These are phyloP conservation scores for Myriangium duriaei DNA, from an alignment of 2,329 filamentous ascomycete genomes.

Conservation along the genomic window DNA sequence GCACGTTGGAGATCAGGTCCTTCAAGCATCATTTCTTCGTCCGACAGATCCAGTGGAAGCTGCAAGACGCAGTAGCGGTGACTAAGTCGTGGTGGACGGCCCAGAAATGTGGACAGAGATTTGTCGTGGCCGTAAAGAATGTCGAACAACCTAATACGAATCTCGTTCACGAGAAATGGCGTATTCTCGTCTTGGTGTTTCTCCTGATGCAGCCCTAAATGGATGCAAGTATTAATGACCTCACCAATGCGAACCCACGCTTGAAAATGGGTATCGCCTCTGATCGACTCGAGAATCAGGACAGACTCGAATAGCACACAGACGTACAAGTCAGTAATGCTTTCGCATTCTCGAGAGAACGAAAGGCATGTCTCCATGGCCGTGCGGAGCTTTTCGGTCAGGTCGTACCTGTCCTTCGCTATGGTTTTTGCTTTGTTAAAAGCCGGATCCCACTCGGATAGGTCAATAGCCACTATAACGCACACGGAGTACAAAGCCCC, in stretches of 20 bases:
- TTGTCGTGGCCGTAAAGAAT: slow-evolving; percentile 23
- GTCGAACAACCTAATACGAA: slow-evolving; percentile 23
- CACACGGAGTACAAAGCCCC: slow-evolving; percentile 28
- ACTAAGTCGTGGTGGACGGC: slow-evolving; percentile 9
- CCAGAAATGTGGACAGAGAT: slow-evolving; percentile 21
- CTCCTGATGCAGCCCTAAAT: slow-evolving; percentile 24
- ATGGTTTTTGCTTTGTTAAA: slow-evolving; percentile 11
- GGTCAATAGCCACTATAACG: slow-evolving; percentile 23
- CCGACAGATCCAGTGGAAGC: slow-evolving; percentile 42
- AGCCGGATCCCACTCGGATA: slow-evolving; percentile 24
- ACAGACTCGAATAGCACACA: slow-evolving; percentile 23
- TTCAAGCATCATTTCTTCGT: slow-evolving; percentile 36
- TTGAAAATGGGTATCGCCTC: slow-evolving; percentile 18
- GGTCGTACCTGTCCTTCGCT: slow-evolving; percentile 2
- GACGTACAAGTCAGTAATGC: slow-evolving; percentile 22
- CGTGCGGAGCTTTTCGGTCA: slow-evolving; percentile 5
- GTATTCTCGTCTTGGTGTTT: slow-evolving; percentile 20
- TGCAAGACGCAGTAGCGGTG: slow-evolving; percentile 43
- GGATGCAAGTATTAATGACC: slow-evolving; percentile 22
- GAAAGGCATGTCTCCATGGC: slow-evolving; percentile 21
- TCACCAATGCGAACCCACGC: slow-evolving; percentile 24
- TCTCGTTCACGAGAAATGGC: slow-evolving; percentile 22
- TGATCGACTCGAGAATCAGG: slow-evolving; percentile 21
- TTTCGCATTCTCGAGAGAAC: slow-evolving; percentile 24
- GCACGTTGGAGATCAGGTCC: slow-evolving; percentile 29